Conservation (phyloP, 441 rosid genomes). For the Bocquillonia castaneifolia region DNA sequence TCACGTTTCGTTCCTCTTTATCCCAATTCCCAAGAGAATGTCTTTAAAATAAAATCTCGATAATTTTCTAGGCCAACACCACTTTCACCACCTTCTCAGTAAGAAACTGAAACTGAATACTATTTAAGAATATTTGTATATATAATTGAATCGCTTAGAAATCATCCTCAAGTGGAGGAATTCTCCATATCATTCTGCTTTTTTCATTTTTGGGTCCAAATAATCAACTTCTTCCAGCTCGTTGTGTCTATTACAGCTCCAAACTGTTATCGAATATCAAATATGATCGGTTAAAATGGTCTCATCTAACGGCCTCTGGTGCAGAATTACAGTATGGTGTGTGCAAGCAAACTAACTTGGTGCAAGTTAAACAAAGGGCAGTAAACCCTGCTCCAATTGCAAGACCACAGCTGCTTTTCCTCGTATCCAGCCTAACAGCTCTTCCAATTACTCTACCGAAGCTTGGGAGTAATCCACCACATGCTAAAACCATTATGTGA, state of each 20-base stretch:
- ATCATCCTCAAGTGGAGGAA: neutral
- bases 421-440: conserved; percentile 52
- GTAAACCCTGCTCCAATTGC: conserved; percentile 68
- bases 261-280: neutral
- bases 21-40: no score
- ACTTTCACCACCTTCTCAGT: neutral
- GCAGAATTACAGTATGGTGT: conserved; percentile 97
- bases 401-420: conserved; percentile 58
- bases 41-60: no score
- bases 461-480: conserved; percentile 79
- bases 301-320: conserved; percentile 89
- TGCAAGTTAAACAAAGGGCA: conserved; percentile 64
- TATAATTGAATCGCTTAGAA: neutral
- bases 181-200: neutral
- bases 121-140: neutral
- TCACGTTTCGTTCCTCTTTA: no score
- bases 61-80: neutral
- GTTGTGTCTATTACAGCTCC: neutral
- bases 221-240: neutral
- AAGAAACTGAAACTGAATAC: neutral
- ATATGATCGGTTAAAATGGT: neutral
- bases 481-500: conserved; percentile 82
- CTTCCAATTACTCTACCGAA: conserved; percentile 56
- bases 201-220: neutral
- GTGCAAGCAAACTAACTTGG: conserved; percentile 87